Percentiles rank a stretch among this genome's conserved stretches.
These are phyloP conservation scores for Schizophyllum amplum DNA, from an alignment of 1,284 basidiomycete species.

Conservation along the genomic window DNA sequence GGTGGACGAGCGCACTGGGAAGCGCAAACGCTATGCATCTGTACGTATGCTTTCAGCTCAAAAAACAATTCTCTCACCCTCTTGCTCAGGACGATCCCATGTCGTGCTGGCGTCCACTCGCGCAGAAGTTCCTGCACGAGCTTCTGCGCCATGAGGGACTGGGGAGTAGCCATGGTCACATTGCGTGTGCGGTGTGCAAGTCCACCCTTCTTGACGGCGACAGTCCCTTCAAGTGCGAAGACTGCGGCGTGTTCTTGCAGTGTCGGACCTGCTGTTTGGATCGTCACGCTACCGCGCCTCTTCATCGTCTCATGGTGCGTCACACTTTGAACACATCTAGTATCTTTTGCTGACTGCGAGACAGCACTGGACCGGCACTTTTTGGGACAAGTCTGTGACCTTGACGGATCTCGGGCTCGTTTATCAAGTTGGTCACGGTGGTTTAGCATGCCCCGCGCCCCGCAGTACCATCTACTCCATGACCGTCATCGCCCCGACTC, in stretches of 20 bases:
- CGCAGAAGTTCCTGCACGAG: constrained; percentile 2
- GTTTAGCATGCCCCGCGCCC: constrained; percentile 8
- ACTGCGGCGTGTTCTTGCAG: constrained; percentile 6
- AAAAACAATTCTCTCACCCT: not conserved
- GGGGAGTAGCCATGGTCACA: not conserved
- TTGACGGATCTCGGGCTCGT: constrained; percentile 14
- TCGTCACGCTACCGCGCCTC: constrained; percentile 10
- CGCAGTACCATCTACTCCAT: constrained; percentile 13
- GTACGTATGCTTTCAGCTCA: not conserved
- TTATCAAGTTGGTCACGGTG: constrained; percentile 17
- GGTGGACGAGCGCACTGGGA: not conserved
- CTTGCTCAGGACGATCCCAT: constrained; percentile 5
- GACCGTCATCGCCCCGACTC: constrained; percentile 21
- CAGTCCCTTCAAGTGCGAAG: constrained; percentile 1
- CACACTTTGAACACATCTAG: not conserved
- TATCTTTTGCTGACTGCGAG: no score
- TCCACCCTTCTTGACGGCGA: not conserved
- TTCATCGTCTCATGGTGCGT: constrained; percentile 14
- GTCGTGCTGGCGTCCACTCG: constrained; percentile 1
- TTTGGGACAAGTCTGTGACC: not conserved
- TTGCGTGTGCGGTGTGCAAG: not conserved
- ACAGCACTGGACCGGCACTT: not conserved
- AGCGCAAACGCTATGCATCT: constrained; percentile 1
- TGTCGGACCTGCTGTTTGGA: constrained; percentile 12
- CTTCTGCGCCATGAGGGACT: constrained; percentile 4